A percentile compares a stretch with the other conserved stretches of the same genome.
These are phyloP conservation scores for Theileria parva DNA, from an alignment of 169 alveolate species.

Conservation along the genomic window DNA sequence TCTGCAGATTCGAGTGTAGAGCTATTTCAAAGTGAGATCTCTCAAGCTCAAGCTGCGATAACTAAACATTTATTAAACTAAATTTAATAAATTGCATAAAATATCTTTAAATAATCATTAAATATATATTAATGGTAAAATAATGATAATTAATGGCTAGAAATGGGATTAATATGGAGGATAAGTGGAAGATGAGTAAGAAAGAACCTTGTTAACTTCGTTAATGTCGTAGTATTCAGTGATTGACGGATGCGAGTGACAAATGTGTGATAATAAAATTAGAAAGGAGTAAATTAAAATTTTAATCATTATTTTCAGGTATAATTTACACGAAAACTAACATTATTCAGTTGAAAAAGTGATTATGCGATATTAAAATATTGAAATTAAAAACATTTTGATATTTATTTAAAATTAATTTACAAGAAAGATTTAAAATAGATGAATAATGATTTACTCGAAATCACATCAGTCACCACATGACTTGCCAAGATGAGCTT, in stretches of 20 bases:
- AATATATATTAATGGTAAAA: too few species aligned
- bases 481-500: background rate
- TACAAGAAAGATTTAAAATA: background rate
- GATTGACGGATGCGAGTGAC: constrained; percentile 13
- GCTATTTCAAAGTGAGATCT: constrained; percentile 35
- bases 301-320: constrained; percentile 4
- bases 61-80: constrained; percentile 1
- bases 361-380: constrained; percentile 1
- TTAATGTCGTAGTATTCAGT: constrained; percentile 14
- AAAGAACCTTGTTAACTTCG: constrained; percentile 30
- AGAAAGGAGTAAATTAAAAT: background rate
- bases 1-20: constrained; percentile 20
- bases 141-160: too few species aligned
- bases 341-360: background rate
- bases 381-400: background rate
- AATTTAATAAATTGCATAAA: too few species aligned
- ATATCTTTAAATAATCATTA: too few species aligned
- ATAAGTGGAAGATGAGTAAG: background rate
- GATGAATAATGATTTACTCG: background rate
- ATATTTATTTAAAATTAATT: background rate
- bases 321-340: constrained; percentile 16
- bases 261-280: constrained; percentile 16
- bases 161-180: background rate
- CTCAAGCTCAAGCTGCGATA: constrained; percentile 49
- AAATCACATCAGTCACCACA: constrained; percentile 19